These are phyloP conservation scores for Penicillium sclerotiorum DNA, from an alignment of 2,329 filamentous ascomycete genomes.

Conservation along the genomic window DNA sequence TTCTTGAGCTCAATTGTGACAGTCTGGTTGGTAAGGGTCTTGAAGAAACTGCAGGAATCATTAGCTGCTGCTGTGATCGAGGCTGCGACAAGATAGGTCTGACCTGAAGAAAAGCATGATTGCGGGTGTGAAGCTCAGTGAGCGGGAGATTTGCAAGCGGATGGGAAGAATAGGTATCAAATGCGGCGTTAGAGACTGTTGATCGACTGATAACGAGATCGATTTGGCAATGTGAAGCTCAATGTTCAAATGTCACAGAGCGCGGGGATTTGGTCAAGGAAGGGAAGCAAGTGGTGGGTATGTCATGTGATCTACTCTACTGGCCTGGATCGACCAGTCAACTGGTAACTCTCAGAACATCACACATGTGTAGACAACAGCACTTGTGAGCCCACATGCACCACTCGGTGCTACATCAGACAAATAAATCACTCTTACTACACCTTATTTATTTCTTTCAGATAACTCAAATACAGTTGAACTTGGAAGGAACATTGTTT, in stretches of 20 bases:
- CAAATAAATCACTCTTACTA: not conserved
- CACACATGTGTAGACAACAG: too few species aligned
- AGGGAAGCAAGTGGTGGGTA: not conserved
- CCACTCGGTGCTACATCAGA: too few species aligned
- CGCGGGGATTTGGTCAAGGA: not conserved
- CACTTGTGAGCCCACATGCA: too few species aligned
- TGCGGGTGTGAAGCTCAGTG: constrained; percentile 17
- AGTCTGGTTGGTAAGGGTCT: constrained; percentile 95
- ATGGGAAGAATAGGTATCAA: not conserved
- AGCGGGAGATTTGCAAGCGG: constrained; percentile 2
- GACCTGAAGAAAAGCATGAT: constrained; percentile 59
- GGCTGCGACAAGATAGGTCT: constrained; percentile 7
- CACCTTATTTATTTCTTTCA: not conserved
- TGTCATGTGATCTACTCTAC: not conserved
- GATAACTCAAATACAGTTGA: not conserved
- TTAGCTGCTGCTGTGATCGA: not conserved
- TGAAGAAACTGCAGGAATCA: constrained; percentile 75
- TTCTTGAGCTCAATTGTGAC: constrained; percentile 99
- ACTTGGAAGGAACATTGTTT: too few species aligned
- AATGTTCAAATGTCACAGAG: constrained; percentile 1
- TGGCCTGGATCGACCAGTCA: not conserved
- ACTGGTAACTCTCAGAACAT: too few species aligned
- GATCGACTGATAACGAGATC: not conserved
- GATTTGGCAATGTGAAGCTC: constrained; percentile 2
- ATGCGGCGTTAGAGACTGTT: not conserved